A percentile compares a stretch with the other conserved stretches of the same genome.
phyloP scores from a whole-genome alignment of 345 rosid species.

The Euphorbia pulcherrima region DNA sequence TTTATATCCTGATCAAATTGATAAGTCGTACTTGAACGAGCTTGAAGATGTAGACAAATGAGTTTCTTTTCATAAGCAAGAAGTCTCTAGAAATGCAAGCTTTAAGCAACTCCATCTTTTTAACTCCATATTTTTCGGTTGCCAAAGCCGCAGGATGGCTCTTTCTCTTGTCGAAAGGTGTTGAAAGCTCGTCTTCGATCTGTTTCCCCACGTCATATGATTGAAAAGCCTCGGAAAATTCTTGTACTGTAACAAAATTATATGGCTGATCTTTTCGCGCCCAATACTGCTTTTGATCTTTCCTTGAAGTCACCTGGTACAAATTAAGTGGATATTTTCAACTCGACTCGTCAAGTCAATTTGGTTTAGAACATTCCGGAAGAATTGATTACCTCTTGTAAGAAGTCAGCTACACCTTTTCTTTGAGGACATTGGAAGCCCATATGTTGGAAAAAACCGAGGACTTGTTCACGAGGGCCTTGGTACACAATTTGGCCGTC shows the following conservation, averaged over 20 bases:
- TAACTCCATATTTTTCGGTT: conserved; percentile 18
- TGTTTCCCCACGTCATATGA: conserved; percentile 2
- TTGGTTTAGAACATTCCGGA: too few relatives aligned
- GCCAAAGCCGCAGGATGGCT: conserved; percentile 15
- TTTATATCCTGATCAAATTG: neutral
- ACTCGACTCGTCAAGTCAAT: too few relatives aligned
- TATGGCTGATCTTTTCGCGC: conserved; percentile 14
- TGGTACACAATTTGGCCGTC: conserved; percentile 62
- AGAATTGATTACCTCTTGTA: conserved; percentile 50
- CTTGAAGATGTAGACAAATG: conserved; percentile 20
- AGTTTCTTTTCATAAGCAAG: conserved; percentile 13
- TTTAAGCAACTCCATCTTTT: conserved; percentile 25
- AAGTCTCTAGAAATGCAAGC: conserved; percentile 23
- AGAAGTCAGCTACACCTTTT: conserved; percentile 69
- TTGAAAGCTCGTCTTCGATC: conserved; percentile 12
- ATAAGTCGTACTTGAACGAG: neutral
- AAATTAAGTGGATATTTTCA: neutral
- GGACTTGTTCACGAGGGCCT: conserved; percentile 52
- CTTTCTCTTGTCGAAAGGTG: conserved; percentile 8
- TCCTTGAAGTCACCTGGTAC: conserved; percentile 26
- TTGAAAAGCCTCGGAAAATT: conserved; percentile 9
- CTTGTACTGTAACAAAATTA: conserved; percentile 6
- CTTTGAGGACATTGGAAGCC: conserved; percentile 71
- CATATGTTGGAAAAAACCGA: conserved; percentile 51
- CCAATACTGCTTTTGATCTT: conserved; percentile 22